These are phyloP conservation scores for Linum lewisii DNA, from an alignment of 345 rosid species.

Conservation along the genomic window DNA sequence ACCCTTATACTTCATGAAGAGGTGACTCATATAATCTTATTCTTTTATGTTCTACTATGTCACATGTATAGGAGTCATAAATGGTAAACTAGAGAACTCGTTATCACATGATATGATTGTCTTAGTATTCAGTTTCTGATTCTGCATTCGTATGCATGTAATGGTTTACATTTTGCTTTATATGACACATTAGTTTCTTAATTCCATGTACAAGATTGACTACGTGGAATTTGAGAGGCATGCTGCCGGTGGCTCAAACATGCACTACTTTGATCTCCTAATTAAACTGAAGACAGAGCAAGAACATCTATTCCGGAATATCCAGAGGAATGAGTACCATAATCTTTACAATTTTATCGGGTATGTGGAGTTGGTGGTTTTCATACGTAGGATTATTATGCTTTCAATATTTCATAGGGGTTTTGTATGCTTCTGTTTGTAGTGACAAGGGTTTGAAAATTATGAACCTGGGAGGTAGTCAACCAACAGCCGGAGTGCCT, in stretches of 20 bases:
- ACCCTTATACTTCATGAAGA: slow-evolving; percentile 97
- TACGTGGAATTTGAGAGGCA: slow-evolving; percentile 98
- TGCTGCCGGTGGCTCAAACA: slow-evolving; percentile 95
- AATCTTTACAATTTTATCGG: slow-evolving; percentile 79
- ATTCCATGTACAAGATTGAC: slow-evolving; percentile 49
- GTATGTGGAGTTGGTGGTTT: slow-evolving; percentile 26
- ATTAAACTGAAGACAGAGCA: slow-evolving; percentile 87
- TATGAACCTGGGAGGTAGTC: slow-evolving; percentile 71
- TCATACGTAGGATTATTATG: not conserved
- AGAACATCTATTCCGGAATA: slow-evolving; percentile 90
- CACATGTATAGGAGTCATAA: not conserved
- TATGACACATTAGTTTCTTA: not conserved
- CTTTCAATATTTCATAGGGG: not conserved
- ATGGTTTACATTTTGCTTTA: slow-evolving; percentile 1
- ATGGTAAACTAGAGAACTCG: not conserved
- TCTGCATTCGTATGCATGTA: not conserved
- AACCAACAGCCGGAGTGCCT: slow-evolving; percentile 54
- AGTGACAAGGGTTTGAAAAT: slow-evolving; percentile 84
- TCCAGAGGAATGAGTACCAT: slow-evolving; percentile 95
- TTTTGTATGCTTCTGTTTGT: slow-evolving; percentile 18
- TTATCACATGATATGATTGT: no score
- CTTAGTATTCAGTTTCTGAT: not conserved
- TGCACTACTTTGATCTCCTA: slow-evolving; percentile 97
- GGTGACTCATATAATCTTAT: slow-evolving; percentile 28
- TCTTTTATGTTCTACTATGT: not conserved